These are phyloP conservation scores for Leptographium lundbergii DNA, from an alignment of 2,329 filamentous ascomycete genomes.

Conservation along the genomic window DNA sequence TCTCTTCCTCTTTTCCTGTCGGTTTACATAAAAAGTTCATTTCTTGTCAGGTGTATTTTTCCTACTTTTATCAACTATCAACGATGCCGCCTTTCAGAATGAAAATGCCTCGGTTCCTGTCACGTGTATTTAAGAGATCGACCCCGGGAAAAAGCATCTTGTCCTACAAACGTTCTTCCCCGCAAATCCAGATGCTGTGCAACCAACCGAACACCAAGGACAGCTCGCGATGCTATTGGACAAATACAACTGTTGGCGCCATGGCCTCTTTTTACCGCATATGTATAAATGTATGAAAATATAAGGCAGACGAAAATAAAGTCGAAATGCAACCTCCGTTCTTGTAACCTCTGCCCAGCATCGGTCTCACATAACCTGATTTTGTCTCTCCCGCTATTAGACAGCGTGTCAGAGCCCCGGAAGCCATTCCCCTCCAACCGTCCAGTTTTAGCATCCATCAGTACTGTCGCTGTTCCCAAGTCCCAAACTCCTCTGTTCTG, in stretches of 20 bases:
- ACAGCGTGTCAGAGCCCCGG: background rate
- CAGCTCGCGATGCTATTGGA: too few species aligned
- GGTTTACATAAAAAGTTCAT: constrained; percentile 4
- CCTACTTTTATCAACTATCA: background rate
- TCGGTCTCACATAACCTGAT: background rate
- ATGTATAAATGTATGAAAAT: too few species aligned
- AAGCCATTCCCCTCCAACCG: background rate
- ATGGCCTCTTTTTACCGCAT: too few species aligned
- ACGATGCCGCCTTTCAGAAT: background rate
- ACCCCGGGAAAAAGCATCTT: too few species aligned
- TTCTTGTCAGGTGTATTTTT: background rate
- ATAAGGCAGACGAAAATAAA: background rate
- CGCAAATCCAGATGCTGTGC: too few species aligned
- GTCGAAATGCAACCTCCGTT: background rate
- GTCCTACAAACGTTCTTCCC: too few species aligned
- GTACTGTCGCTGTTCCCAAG: background rate
- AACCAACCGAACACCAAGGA: too few species aligned
- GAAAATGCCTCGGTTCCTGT: background rate
- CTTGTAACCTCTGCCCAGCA: background rate
- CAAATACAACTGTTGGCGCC: too few species aligned
- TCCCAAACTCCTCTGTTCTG: background rate
- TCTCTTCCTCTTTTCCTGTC: background rate
- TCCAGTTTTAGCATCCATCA: background rate
- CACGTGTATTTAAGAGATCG: background rate
- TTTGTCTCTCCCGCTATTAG: background rate